Conservation (phyloP, 2,329 filamentous ascomycete genomes). For the Knufia petricola region DNA sequence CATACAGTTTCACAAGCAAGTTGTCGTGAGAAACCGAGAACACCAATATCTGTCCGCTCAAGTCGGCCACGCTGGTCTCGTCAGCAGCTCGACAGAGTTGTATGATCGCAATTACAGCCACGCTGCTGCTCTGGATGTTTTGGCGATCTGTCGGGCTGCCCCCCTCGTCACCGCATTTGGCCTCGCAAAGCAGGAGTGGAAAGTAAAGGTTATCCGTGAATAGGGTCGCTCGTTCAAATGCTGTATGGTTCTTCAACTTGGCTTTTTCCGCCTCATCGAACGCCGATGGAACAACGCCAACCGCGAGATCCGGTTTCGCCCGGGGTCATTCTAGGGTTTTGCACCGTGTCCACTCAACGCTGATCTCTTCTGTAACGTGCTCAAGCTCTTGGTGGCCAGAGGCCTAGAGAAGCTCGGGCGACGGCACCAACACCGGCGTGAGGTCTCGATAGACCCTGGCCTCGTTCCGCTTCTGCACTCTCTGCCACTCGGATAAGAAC, state of each 20-base stretch:
- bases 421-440: neutral
- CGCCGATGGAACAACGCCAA: neutral
- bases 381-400: too few species aligned
- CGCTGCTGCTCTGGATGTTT: constrained; percentile 3
- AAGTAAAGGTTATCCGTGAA: too few species aligned
- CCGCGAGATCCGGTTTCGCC: neutral
- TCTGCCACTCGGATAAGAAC: neutral
- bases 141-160: neutral
- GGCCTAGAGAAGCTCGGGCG: too few species aligned
- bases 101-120: neutral
- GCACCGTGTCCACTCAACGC: neutral
- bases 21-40: constrained; percentile 4
- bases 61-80: neutral
- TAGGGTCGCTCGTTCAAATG: too few species aligned
- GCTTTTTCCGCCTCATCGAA: too few species aligned
- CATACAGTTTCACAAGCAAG: constrained; percentile 1
- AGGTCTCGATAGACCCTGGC: neutral
- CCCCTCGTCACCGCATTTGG: too few species aligned
- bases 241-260: too few species aligned
- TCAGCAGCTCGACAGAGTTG: constrained; percentile 2
- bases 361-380: too few species aligned
- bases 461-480: neutral
- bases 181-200: too few species aligned
- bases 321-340: constrained; percentile 1
- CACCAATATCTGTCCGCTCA: too few species aligned